phyloP scores from a whole-genome alignment of 805 yeast species.

The Teunomyces barrocoloradensis region DNA sequence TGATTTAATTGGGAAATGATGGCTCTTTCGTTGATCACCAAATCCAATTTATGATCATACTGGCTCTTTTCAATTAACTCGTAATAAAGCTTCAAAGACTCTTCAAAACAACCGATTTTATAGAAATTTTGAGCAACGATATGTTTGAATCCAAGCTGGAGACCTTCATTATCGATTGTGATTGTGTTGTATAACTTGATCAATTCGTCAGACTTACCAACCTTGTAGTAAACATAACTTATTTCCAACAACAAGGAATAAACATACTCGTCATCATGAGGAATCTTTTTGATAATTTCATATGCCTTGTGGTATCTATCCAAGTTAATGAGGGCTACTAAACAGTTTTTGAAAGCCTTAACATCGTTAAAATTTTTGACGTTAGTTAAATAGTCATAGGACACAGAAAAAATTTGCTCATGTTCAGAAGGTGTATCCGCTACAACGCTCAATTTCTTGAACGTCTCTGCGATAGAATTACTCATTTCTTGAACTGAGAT shows the following conservation, averaged over 20 bases:
- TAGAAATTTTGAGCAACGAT: conserved; percentile 55
- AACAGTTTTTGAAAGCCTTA: conserved; percentile 40
- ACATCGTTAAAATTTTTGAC: conserved; percentile 35
- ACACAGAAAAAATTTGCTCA: conserved; percentile 35
- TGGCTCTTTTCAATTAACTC: conserved; percentile 34
- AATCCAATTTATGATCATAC: conserved; percentile 48
- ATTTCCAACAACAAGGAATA: conserved; percentile 43
- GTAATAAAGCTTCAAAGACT: conserved; percentile 48
- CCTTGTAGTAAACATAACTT: conserved; percentile 59
- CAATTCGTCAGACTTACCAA: conserved; percentile 40
- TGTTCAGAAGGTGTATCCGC: conserved; percentile 29
- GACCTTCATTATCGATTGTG: conserved; percentile 13
- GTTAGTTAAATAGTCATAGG: conserved; percentile 40
- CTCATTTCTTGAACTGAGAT: conserved; percentile 24
- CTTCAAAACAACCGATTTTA: conserved; percentile 40
- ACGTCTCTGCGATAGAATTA: conserved; percentile 39
- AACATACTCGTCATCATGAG: conserved; percentile 26
- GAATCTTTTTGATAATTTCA: conserved; percentile 38
- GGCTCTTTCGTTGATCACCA: conserved; percentile 66
- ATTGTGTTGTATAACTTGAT: conserved; percentile 17
- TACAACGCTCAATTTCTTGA: conserved; percentile 37
- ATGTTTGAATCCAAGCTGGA: conserved; percentile 41
- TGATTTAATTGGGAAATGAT: conserved; percentile 50
- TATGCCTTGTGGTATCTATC: conserved; percentile 54
- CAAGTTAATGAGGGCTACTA: conserved; percentile 58